These are phyloP conservation scores for Paramarasmius palmivorus DNA, from an alignment of 1,284 basidiomycete species.

Conservation along the genomic window DNA sequence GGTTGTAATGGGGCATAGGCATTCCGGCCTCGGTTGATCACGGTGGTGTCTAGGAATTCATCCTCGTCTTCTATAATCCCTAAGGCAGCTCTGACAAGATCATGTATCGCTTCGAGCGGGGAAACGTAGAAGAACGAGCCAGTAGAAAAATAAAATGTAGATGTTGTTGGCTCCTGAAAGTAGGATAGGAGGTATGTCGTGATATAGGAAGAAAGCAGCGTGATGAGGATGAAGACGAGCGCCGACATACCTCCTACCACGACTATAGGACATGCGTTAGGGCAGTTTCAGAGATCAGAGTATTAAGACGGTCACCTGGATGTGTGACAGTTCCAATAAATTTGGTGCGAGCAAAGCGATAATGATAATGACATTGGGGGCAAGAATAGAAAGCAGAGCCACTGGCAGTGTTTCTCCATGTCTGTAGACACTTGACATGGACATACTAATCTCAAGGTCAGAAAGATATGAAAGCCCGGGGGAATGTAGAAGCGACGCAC, in stretches of 20 bases:
- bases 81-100: slow-evolving; percentile 64
- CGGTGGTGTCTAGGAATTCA: slow-evolving; percentile 20
- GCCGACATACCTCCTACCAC: slow-evolving; percentile 65
- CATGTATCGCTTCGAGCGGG: slow-evolving; percentile 59
- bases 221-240: slow-evolving; percentile 64
- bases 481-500: slow-evolving; percentile 41
- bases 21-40: slow-evolving; percentile 8
- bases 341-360: slow-evolving; percentile 69
- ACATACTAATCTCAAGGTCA: slow-evolving; percentile 51
- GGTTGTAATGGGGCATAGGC: background rate
- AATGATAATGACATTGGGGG: slow-evolving; percentile 74
- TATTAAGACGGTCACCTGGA: slow-evolving; percentile 42
- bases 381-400: slow-evolving; percentile 70
- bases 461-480: slow-evolving; percentile 7
- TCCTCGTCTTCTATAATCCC: slow-evolving; percentile 59
- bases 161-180: slow-evolving; percentile 44
- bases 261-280: slow-evolving; percentile 38
- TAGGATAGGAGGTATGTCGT: slow-evolving; percentile 64
- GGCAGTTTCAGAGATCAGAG: background rate
- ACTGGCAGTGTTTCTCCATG: slow-evolving; percentile 64
- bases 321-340: slow-evolving; percentile 73
- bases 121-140: slow-evolving; percentile 51
- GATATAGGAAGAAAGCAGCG: slow-evolving; percentile 69
- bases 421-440: slow-evolving; percentile 73
- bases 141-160: slow-evolving; percentile 36